Evolutionary conservation across 345 rosid species (phyloP).

Genomic region (Eucalyptus viminalis): DNA sequence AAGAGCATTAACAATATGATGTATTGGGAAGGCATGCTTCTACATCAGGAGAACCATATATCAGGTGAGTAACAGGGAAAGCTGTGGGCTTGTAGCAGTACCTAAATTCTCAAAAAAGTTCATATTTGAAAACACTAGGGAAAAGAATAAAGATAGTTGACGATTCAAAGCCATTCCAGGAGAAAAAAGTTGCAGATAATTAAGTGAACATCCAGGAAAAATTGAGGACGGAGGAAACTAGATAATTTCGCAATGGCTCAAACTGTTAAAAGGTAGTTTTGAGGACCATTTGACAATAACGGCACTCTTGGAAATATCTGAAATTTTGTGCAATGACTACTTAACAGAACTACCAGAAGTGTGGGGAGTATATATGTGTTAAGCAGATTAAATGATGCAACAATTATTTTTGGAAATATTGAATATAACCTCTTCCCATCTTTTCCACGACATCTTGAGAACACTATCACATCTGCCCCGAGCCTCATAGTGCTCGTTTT

Average conservation of each 20-base stretch:
- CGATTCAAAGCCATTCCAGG: not conserved
- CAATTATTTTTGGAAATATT: not conserved
- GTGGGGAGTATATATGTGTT: not conserved
- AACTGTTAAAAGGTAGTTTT: not conserved
- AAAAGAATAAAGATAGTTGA: not conserved
- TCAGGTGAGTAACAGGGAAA: not conserved
- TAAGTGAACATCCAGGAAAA: not conserved
- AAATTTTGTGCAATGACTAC: not conserved
- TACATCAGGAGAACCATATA: not conserved
- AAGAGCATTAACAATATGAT: not conserved
- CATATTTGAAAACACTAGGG: not conserved
- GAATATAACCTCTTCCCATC: conserved; percentile 44
- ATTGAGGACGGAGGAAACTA: not conserved
- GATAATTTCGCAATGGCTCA: not conserved
- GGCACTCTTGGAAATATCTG: not conserved
- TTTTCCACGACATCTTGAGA: conserved; percentile 62
- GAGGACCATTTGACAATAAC: not conserved
- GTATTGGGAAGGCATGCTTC: not conserved
- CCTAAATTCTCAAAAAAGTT: not conserved
- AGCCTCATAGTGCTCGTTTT: conserved; percentile 99
- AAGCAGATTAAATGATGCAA: not conserved
- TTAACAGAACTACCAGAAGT: not conserved
- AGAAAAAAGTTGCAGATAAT: not conserved
- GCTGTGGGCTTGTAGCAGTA: not conserved
- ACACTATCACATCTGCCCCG: conserved; percentile 98